Percentiles rank a stretch among this genome's conserved stretches.
These are phyloP conservation scores for Peronospora destructor DNA, from an alignment of 352 stramenopile genomes.

Conservation along the genomic window DNA sequence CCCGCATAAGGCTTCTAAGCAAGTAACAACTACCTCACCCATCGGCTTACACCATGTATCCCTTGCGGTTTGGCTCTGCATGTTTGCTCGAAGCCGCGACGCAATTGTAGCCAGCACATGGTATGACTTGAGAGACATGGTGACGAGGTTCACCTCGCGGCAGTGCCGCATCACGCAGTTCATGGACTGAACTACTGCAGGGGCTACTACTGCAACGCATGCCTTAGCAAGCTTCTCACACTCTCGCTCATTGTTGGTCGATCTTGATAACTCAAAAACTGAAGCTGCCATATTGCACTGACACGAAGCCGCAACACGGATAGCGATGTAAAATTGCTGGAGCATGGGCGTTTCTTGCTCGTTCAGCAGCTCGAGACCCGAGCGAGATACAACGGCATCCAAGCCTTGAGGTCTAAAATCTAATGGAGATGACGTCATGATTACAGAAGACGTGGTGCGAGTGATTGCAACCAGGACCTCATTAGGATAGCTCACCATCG, in stretches of 20 bases:
- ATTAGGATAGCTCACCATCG: conserved; percentile 57
- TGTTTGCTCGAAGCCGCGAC: conserved; percentile 53
- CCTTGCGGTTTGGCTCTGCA: conserved; percentile 29
- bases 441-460: conserved; percentile 64
- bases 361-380: conserved; percentile 72
- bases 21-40: conserved; percentile 69
- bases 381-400: conserved; percentile 42
- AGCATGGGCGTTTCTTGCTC: conserved; percentile 71
- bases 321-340: conserved; percentile 72
- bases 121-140: conserved; percentile 79
- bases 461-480: conserved; percentile 50
- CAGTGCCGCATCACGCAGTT: conserved; percentile 76
- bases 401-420: conserved; percentile 53
- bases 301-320: conserved; percentile 69
- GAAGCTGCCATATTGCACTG: conserved; percentile 72
- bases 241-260: conserved; percentile 32
- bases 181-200: conserved; percentile 64
- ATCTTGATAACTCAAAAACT: conserved; percentile 64
- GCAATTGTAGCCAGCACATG: conserved; percentile 74
- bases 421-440: conserved; percentile 64
- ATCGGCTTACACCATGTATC: conserved; percentile 48
- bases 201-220: conserved; percentile 57
- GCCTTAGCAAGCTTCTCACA: conserved; percentile 47
- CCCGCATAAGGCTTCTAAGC: conserved; percentile 59
- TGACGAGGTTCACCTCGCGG: conserved; percentile 75